These are phyloP conservation scores for Hygrocybe punicea DNA, from an alignment of 768 basidiomycete genomes.

Conservation along the genomic window DNA sequence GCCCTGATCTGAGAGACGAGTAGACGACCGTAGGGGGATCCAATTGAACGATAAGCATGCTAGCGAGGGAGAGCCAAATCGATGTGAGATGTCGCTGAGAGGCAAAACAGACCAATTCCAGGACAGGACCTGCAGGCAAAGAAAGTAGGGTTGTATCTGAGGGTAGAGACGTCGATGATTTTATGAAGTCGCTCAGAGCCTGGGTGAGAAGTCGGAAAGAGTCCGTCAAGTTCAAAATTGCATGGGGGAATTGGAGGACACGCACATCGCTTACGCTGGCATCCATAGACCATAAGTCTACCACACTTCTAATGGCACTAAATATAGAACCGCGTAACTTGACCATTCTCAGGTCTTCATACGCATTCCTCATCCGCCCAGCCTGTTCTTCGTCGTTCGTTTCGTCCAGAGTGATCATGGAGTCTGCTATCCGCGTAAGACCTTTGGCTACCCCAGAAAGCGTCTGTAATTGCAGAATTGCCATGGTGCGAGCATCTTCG, in stretches of 20 bases:
- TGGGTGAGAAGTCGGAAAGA: conserved; percentile 24
- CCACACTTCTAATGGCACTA: conserved; percentile 51
- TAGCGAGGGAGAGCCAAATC: conserved; percentile 80
- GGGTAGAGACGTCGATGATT: conserved; percentile 79
- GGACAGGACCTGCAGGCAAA: conserved; percentile 73
- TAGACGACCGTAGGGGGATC: conserved; percentile 61
- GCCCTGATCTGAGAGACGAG: conserved; percentile 47
- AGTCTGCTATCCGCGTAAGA: conserved; percentile 74
- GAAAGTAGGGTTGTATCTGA: conserved; percentile 75
- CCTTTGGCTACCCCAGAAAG: conserved; percentile 86
- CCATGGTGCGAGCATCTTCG: conserved; percentile 64
- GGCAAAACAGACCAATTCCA: conserved; percentile 74
- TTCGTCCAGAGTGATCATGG: conserved; percentile 54
- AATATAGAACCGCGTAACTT: conserved; percentile 68
- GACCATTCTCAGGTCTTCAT: conserved; percentile 61
- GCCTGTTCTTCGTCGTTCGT: conserved; percentile 52
- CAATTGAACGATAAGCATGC: conserved; percentile 77
- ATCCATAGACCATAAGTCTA: conserved; percentile 79
- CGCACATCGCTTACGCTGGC: conserved; percentile 72
- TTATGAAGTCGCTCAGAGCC: conserved; percentile 81
- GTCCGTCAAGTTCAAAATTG: neutral
- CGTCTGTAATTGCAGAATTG: conserved; percentile 72
- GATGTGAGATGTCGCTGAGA: conserved; percentile 69
- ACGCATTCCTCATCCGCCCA: conserved; percentile 54
- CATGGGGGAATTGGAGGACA: conserved; percentile 15